These are phyloP conservation scores for Fulvia fulva DNA, from an alignment of 2,329 filamentous ascomycete genomes.

Conservation along the genomic window DNA sequence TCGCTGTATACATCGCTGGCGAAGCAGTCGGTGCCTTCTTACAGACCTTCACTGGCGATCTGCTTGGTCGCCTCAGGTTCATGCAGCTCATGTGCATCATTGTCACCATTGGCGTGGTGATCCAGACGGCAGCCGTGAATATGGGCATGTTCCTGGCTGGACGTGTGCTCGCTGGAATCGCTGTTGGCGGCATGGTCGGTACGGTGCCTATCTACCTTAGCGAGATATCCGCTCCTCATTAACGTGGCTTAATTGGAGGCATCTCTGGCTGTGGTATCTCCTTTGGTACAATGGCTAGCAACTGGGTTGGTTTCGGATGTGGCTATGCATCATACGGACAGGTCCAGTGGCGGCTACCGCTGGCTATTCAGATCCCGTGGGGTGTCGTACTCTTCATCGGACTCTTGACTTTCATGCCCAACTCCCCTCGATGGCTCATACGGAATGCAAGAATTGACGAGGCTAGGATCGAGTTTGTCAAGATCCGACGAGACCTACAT, in stretches of 20 bases:
- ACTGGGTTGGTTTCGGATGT: slow-evolving; percentile 56
- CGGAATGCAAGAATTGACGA: slow-evolving; percentile 48
- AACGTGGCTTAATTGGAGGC: slow-evolving; percentile 52
- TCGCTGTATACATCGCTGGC: slow-evolving; percentile 56
- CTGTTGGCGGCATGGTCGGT: slow-evolving; percentile 33
- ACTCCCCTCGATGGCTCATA: slow-evolving; percentile 53
- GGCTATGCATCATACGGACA: slow-evolving; percentile 51
- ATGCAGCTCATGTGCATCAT: slow-evolving; percentile 48
- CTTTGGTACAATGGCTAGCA: slow-evolving; percentile 54
- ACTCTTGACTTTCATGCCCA: slow-evolving; percentile 53
- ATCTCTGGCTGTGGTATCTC: slow-evolving; percentile 50
- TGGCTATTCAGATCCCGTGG: slow-evolving; percentile 55
- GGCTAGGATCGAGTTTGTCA: slow-evolving; percentile 47
- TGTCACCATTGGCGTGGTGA: slow-evolving; percentile 52
- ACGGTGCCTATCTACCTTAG: slow-evolving; percentile 55
- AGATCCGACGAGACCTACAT: slow-evolving; percentile 46
- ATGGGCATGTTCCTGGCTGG: slow-evolving; percentile 32
- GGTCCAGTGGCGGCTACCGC: slow-evolving; percentile 53
- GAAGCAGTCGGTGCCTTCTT: slow-evolving; percentile 51
- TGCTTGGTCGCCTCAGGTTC: slow-evolving; percentile 35
- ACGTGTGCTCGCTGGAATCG: slow-evolving; percentile 28
- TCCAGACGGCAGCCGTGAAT: slow-evolving; percentile 54
- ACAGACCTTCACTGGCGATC: slow-evolving; percentile 54
- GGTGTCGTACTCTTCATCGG: slow-evolving; percentile 54
- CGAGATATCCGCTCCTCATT: slow-evolving; percentile 47